Percentiles rank a stretch among this genome's conserved stretches.
phyloP scores from a whole-genome alignment of 1,284 basidiomycete genomes.

The Apiotrichum gamsii region DNA sequence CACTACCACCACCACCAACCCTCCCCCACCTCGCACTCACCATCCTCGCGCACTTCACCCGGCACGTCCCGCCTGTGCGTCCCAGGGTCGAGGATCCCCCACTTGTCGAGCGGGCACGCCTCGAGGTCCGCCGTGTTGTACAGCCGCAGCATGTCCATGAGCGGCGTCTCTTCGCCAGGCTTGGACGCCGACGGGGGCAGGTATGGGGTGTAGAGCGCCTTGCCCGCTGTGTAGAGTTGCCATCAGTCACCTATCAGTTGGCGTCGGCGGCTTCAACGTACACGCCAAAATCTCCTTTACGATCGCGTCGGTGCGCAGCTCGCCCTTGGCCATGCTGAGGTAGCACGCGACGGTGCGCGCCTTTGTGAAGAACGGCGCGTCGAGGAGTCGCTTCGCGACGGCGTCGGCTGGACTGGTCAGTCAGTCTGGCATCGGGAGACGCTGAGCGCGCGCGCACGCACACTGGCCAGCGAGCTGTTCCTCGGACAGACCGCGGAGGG shows the following conservation, averaged over 20 bases:
- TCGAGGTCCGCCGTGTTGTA: constrained; percentile 36
- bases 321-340: constrained; percentile 42
- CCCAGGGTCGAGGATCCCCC: constrained; percentile 46
- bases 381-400: constrained; percentile 26
- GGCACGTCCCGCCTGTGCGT: constrained; percentile 20
- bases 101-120: constrained; percentile 39
- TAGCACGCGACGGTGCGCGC: constrained; percentile 42
- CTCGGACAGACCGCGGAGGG: constrained; percentile 29
- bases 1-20: not conserved
- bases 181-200: constrained; percentile 15
- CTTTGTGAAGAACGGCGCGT: constrained; percentile 27
- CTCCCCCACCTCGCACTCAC: constrained; percentile 19
- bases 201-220: constrained; percentile 39
- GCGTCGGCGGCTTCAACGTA: not conserved
- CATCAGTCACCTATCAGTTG: not conserved
- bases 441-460: constrained; percentile 9
- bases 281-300: constrained; percentile 31
- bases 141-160: constrained; percentile 44
- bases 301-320: constrained; percentile 39
- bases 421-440: too few relatives aligned
- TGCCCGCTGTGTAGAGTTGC: constrained; percentile 6
- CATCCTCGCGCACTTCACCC: constrained; percentile 29
- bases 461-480: constrained; percentile 37
- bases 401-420: constrained; percentile 26
- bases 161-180: constrained; percentile 12